Conservation (phyloP, 441 rosid genomes). For the Jatropha multifida region DNA sequence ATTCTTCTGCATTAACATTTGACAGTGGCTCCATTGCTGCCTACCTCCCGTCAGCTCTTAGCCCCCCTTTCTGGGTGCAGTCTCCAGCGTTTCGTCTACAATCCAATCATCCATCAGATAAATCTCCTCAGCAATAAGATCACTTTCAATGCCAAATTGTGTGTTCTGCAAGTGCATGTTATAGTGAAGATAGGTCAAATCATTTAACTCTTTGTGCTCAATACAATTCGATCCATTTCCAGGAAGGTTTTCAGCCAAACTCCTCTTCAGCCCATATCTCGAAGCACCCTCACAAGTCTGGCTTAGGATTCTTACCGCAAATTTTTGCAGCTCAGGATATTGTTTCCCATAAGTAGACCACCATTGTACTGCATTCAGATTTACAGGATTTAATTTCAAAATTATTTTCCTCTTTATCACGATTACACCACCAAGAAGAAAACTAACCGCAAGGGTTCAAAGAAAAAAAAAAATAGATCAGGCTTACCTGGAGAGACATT, state of each 20-base stretch:
- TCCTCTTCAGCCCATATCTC: conserved; percentile 48
- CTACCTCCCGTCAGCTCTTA: conserved; percentile 6
- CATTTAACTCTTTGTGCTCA: conserved; percentile 32
- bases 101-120: conserved; percentile 33
- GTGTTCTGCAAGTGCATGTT: conserved; percentile 41
- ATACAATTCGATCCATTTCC: conserved; percentile 21
- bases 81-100: neutral
- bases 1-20: conserved; percentile 1
- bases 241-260: conserved; percentile 49
- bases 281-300: conserved; percentile 62
- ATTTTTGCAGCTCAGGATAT: conserved; percentile 47
- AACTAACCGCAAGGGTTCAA: neutral
- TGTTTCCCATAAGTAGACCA: conserved; percentile 45
- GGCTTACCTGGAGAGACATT: conserved; percentile 42
- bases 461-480: neutral
- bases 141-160: conserved; percentile 10
- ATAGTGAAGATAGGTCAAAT: conserved; percentile 44
- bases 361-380: conserved; percentile 44
- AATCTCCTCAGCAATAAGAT: conserved; percentile 21
- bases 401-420: neutral
- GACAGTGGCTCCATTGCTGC: neutral
- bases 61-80: neutral
- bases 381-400: neutral
- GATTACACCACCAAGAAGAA: neutral
- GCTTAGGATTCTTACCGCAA: conserved; percentile 46